Conservation (phyloP, 2,329 filamentous ascomycete species). For the Aspergillus novofumigatus region DNA sequence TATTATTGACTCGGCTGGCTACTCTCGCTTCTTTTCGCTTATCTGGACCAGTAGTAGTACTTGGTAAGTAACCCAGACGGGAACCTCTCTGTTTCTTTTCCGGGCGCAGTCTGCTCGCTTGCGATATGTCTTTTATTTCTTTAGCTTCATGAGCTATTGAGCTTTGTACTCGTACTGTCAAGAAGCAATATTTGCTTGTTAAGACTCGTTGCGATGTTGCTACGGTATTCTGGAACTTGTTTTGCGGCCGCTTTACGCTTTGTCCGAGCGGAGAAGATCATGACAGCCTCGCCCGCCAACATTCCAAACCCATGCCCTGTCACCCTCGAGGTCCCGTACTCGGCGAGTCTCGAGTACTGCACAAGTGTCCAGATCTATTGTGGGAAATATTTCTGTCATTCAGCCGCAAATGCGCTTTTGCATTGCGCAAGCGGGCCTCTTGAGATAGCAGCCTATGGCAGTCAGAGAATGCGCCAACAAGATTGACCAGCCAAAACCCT, state of each 20-base stretch:
- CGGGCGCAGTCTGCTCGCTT: slow-evolving; percentile 11
- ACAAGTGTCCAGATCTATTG: background rate
- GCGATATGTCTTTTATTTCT: slow-evolving; percentile 6
- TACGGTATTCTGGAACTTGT: background rate
- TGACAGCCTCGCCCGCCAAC: background rate
- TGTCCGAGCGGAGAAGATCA: background rate
- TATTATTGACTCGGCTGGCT: slow-evolving; percentile 19
- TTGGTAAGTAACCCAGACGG: slow-evolving; percentile 18
- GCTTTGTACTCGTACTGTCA: background rate
- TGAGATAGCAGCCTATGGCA: background rate
- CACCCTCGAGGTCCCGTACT: background rate
- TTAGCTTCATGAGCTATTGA: background rate
- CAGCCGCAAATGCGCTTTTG: background rate
- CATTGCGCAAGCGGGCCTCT: background rate
- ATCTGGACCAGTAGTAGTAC: slow-evolving; percentile 15
- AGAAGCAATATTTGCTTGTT: background rate
- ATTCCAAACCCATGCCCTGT: background rate
- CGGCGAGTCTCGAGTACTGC: background rate
- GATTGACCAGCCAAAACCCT: background rate
- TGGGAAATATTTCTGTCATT: background rate
- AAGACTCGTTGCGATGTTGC: background rate
- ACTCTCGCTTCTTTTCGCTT: slow-evolving; percentile 21
- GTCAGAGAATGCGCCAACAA: background rate
- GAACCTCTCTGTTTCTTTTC: slow-evolving; percentile 14
- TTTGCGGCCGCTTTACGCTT: background rate